Conservation (phyloP, 352 stramenopile species). For the Globisporangium paddicum region DNA sequence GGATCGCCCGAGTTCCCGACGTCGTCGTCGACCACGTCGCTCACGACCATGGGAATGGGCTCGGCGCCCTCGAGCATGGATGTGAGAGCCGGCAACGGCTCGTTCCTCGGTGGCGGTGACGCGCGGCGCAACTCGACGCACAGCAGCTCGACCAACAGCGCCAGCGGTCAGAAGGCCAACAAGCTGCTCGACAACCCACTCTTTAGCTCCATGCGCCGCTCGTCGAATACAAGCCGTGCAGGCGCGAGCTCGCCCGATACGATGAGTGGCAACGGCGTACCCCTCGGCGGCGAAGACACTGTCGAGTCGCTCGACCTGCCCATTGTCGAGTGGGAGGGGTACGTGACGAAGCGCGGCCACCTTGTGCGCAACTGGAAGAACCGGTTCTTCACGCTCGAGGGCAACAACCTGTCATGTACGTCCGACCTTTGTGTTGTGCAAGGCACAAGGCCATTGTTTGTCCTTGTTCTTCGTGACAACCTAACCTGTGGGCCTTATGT, state of each 20-base stretch:
- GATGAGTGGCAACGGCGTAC: background rate
- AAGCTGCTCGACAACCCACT: slow-evolving; percentile 36
- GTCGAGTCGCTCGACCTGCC: slow-evolving; percentile 83
- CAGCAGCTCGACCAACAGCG: slow-evolving; percentile 40
- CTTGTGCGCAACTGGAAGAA: slow-evolving; percentile 88
- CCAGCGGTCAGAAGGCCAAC: slow-evolving; percentile 36
- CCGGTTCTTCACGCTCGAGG: slow-evolving; percentile 85
- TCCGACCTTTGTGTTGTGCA: background rate
- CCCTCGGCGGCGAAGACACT: slow-evolving; percentile 28
- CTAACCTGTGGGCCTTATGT: background rate
- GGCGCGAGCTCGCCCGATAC: slow-evolving; percentile 5
- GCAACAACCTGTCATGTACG: slow-evolving; percentile 80
- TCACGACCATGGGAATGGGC: slow-evolving; percentile 35
- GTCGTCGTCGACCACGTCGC: slow-evolving; percentile 50
- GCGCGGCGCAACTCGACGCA: slow-evolving; percentile 20
- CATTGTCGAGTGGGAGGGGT: slow-evolving; percentile 87
- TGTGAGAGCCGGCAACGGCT: slow-evolving; percentile 14
- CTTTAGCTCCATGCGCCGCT: slow-evolving; percentile 55
- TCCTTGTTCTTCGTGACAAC: slow-evolving; percentile 1
- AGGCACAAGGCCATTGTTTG: background rate
- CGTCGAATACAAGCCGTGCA: slow-evolving; percentile 35
- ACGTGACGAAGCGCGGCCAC: slow-evolving; percentile 87
- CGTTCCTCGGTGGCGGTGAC: slow-evolving; percentile 5
- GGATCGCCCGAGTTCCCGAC: slow-evolving; percentile 28
- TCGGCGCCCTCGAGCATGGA: slow-evolving; percentile 1